A percentile compares a stretch with the other conserved stretches of the same genome.
Evolutionary conservation across 164 flowering plant genomes (phyloP).

Genomic region (Liquidambar formosana): DNA sequence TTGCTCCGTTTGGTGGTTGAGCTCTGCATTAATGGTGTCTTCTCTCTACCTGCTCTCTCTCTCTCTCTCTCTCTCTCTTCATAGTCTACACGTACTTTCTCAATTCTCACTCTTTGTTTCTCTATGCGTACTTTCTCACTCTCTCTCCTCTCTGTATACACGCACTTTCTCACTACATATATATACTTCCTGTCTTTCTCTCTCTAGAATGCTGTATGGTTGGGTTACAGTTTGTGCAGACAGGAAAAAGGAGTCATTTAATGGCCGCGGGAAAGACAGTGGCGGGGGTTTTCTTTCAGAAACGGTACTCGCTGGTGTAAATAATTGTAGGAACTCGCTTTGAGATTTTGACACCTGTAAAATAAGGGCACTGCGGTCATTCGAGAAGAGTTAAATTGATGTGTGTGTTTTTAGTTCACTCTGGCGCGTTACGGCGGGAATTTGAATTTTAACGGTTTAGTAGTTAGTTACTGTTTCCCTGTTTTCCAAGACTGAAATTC

Average conservation of each 20-base stretch:
- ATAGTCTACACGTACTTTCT: too few species aligned
- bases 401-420: too few species aligned
- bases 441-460: too few species aligned
- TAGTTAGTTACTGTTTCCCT: too few species aligned
- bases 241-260: neutral
- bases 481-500: too few species aligned
- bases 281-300: neutral
- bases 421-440: too few species aligned
- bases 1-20: constrained; percentile 36
- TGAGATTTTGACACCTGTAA: too few species aligned
- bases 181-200: neutral
- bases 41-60: constrained; percentile 19
- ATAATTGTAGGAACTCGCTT: too few species aligned
- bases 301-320: neutral
- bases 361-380: too few species aligned
- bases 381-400: too few species aligned
- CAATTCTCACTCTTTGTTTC: neutral
- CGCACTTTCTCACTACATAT: neutral
- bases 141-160: constrained; percentile 16
- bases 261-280: constrained; percentile 10
- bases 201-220: neutral
- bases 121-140: neutral
- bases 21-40: constrained; percentile 45
- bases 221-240: neutral
- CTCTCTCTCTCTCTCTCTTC: constrained; percentile 14